Evolutionary conservation across 768 basidiomycete species (phyloP).

Genomic region (Boletus coccyginus): DNA sequence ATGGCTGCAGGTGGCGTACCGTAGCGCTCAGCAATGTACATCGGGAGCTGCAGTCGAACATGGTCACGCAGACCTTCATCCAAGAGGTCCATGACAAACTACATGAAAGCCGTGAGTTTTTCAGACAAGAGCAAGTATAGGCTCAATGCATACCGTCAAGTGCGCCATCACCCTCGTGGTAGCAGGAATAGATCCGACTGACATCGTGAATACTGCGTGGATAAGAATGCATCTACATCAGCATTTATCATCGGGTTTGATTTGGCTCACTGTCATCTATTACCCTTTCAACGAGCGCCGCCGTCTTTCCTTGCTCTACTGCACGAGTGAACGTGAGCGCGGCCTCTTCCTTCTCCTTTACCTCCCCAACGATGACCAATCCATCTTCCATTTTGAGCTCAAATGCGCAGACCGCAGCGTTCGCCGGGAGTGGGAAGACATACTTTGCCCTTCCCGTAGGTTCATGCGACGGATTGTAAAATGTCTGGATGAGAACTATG

Average conservation of each 20-base stretch:
- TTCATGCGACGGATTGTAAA: slow-evolving; percentile 35
- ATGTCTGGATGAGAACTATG: slow-evolving; percentile 40
- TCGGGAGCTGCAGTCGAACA: slow-evolving; percentile 54
- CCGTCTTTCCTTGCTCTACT: slow-evolving; percentile 35
- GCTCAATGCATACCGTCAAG: slow-evolving; percentile 38
- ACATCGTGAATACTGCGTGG: slow-evolving; percentile 52
- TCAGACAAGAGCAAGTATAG: not conserved
- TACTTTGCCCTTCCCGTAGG: slow-evolving; percentile 49
- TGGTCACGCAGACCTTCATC: slow-evolving; percentile 48
- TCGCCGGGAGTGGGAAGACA: slow-evolving; percentile 57
- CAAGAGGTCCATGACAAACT: slow-evolving; percentile 55
- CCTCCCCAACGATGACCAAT: slow-evolving; percentile 41
- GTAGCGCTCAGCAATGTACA: slow-evolving; percentile 50
- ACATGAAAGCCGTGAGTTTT: not conserved
- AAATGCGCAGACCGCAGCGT: slow-evolving; percentile 55
- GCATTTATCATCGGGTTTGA: not conserved
- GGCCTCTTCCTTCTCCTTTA: slow-evolving; percentile 48
- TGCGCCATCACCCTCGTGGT: slow-evolving; percentile 37
- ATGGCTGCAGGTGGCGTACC: slow-evolving; percentile 44
- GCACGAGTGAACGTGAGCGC: slow-evolving; percentile 40
- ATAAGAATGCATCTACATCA: not conserved
- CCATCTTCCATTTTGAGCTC: slow-evolving; percentile 45
- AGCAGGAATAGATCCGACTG: slow-evolving; percentile 51
- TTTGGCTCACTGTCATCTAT: slow-evolving; percentile 48
- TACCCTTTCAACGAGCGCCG: slow-evolving; percentile 48